Base-by-base conservation (phyloP, 345 rosid species). In the Turritis glabra region DNA sequence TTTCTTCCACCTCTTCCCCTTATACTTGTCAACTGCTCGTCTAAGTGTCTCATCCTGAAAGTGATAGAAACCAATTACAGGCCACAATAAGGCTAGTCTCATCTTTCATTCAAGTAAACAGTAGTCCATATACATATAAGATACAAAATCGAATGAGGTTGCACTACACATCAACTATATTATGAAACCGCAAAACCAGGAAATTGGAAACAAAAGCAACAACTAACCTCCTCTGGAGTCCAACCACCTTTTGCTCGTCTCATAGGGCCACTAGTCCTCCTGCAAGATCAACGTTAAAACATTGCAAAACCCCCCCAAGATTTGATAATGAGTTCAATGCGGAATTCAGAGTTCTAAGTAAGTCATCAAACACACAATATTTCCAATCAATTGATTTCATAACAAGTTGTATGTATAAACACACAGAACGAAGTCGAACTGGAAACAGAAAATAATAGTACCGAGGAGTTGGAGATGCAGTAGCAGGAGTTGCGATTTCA, bases 231-330 rank as follows among this genome's bases (percentile, higher is more conserved):
- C 79, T 89, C 86, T 0, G 85, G 93, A 61, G 97, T 93, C 98
- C 97, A 95, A 61, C 99, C 99, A 44, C 99, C 97, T 82, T 92
- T 95, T 13, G 99, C 97, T 58, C 97, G 88, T 81, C 99, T 86
- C 48, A 95, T 90, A 53, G 97, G 99, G 7, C 99, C 99, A 17
- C 86, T 90, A 48, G 92, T 95, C 80, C 99, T 90, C 86, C 99
- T 95, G 82, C 65, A 81, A 17, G 17, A 17, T 48, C 30, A 43
- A 56, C 37, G 38, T 61, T 61, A 69, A 80, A 80, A 59, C 30
- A 69, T 37, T 38, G 56, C 21, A 48, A n/a, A 55, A 69, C 9
- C n/a, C n/a, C n/a, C n/a, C 44, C 56, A 40, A 22, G 30, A 13
- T 21, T 66, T 8, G 38, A 67, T 14, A 18, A 54, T 40, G 41